These are phyloP conservation scores for Cladosporium sp. DNA, from an alignment of 2,329 filamentous ascomycete species.

Conservation along the genomic window DNA sequence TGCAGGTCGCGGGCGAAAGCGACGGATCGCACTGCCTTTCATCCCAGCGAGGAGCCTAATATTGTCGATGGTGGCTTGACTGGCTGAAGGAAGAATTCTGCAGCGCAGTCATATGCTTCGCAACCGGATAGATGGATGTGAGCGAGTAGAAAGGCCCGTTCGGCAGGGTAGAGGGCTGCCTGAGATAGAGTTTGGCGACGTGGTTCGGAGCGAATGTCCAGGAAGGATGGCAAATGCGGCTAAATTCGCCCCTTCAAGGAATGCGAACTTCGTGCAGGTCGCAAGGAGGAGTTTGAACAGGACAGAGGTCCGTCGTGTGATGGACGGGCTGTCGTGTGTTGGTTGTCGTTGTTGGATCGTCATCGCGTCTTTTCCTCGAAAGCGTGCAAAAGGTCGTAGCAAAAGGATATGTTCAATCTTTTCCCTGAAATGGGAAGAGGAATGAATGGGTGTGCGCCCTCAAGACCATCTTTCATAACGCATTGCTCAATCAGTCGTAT, in stretches of 20 bases:
- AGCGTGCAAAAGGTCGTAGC: constrained; percentile 11
- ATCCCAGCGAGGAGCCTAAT: no score
- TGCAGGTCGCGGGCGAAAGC: no score
- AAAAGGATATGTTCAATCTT: constrained; percentile 3
- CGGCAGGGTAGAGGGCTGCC: background rate
- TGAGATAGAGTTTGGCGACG: background rate
- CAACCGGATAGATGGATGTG: background rate
- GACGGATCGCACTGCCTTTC: no score
- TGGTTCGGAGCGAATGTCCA: background rate
- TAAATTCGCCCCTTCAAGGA: background rate
- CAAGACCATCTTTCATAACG: background rate
- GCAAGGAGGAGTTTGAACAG: background rate
- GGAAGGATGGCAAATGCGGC: constrained; percentile 4
- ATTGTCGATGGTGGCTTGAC: no score
- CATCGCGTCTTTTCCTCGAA: constrained; percentile 6
- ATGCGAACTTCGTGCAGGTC: constrained; percentile 1
- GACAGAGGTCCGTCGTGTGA: background rate
- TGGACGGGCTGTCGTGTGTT: constrained; percentile 1
- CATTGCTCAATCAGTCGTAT: constrained; percentile 12
- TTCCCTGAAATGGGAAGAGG: background rate
- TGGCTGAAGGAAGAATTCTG: no score
- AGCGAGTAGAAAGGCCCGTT: background rate
- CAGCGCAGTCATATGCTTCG: no score
- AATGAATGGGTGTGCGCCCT: no score
- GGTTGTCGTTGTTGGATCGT: background rate